Evolutionary conservation across 805 yeast genomes (phyloP).

Genomic region (Kluyveromyces siamensis): DNA sequence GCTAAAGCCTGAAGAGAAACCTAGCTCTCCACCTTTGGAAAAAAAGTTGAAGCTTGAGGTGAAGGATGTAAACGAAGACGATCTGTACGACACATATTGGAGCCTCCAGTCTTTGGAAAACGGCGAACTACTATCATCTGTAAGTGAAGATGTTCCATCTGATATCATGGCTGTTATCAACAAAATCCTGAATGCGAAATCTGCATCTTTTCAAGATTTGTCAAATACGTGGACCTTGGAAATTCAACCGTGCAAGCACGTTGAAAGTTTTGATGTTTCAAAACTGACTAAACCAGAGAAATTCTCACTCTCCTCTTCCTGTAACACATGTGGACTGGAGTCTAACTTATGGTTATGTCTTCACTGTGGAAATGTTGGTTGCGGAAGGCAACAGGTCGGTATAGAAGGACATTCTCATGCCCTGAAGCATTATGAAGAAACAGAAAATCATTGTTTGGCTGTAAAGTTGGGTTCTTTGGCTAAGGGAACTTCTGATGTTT

Average conservation of each 20-base stretch:
- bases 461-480: conserved; percentile 86
- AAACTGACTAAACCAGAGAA: conserved; percentile 5
- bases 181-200: conserved; percentile 21
- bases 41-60: conserved; percentile 27
- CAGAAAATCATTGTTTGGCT: conserved; percentile 65
- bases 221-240: conserved; percentile 90
- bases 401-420: conserved; percentile 94
- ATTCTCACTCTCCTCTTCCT: conserved; percentile 31
- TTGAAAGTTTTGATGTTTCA: conserved; percentile 42
- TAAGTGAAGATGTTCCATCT: conserved; percentile 5
- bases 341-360: conserved; percentile 91
- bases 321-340: conserved; percentile 51
- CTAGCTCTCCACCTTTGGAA: conserved; percentile 7
- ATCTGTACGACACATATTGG: conserved; percentile 25
- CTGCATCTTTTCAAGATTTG: conserved; percentile 38
- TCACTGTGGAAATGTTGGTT: conserved; percentile 83
- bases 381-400: conserved; percentile 93
- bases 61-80: conserved; percentile 23
- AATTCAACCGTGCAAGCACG: conserved; percentile 70
- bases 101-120: conserved; percentile 6
- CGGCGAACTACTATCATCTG: conserved; percentile 13
- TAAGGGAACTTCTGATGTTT: conserved; percentile 64
- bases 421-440: conserved; percentile 49
- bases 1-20: conserved; percentile 33
- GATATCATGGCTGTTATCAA: conserved; percentile 9